phyloP scores from a whole-genome alignment of 768 basidiomycete genomes.

The Xerocomellus amylosporus region DNA sequence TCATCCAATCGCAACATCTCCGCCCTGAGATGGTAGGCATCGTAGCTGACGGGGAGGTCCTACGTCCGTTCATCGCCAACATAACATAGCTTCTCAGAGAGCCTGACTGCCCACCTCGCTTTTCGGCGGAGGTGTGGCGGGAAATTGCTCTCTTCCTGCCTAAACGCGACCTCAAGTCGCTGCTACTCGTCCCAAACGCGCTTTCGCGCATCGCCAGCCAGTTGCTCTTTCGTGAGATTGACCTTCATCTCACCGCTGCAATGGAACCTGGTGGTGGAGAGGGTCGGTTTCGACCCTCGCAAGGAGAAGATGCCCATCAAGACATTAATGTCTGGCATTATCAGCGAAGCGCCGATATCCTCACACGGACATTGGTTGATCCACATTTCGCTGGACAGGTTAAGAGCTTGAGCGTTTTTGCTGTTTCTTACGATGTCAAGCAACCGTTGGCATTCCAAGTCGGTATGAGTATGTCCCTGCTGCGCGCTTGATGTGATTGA shows the following conservation, averaged over 20 bases:
- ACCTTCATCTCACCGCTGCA: conserved; percentile 55
- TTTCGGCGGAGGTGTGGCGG: conserved; percentile 71
- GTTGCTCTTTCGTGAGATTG: conserved; percentile 60
- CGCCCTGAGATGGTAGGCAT: conserved; percentile 55
- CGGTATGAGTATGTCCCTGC: conserved; percentile 36
- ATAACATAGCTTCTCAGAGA: conserved; percentile 32
- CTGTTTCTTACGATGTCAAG: conserved; percentile 45
- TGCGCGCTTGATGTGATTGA: neutral
- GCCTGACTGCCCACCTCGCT: conserved; percentile 46
- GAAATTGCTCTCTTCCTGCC: conserved; percentile 64
- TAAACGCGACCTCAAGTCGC: conserved; percentile 59
- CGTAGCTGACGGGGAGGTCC: neutral
- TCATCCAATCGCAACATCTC: conserved; percentile 52
- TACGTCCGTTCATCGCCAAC: neutral
- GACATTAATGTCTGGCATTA: conserved; percentile 48
- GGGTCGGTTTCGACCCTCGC: conserved; percentile 10
- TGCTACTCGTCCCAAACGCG: conserved; percentile 62
- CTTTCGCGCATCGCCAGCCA: conserved; percentile 69
- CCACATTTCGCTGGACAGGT: conserved; percentile 56
- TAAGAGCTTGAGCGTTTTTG: conserved; percentile 56
- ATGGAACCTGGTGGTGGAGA: conserved; percentile 25
- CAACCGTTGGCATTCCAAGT: conserved; percentile 62
- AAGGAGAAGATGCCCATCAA: conserved; percentile 15
- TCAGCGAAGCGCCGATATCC: conserved; percentile 67
- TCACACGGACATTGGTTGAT: conserved; percentile 64